Base-by-base conservation (phyloP, 345 rosid species). In the Dimocarpus longan region DNA sequence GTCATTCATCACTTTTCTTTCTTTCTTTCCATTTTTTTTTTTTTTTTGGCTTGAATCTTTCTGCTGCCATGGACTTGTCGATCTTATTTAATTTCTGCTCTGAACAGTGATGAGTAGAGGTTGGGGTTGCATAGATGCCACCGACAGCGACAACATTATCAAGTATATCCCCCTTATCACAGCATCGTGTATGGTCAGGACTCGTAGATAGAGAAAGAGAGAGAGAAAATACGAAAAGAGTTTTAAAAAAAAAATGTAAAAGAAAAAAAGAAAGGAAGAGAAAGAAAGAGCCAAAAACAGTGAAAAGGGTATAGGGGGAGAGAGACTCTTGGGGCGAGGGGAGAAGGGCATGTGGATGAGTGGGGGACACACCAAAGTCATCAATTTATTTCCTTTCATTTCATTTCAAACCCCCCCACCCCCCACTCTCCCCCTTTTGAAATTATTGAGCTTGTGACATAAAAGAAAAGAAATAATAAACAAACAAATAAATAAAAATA, bases 311-410 rank as follows among this genome's bases (percentile, higher is more conserved):
- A 21, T 21, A 9, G 5, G 22, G 5, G 22, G 92, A 87, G 82
- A 80, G 82, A 76, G 89, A 88, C 87, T 80, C 82, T 40, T 82
- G 81, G 85, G 86, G 85, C 80, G 68, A 48, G 87, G 89, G 90
- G 89, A 88, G 72, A 86, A 83, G 76, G 91, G 90, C 93, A 90
- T 88, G 86, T 90, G 91, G 88, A 88, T 85, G 86, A 78, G 89
- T 90, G 88, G 91, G 93, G 91, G 86, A 84, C 93, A 85, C 87
- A 66, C 85, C 86, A 76, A 83, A 84, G 2, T 3, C 37, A 32
- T 32, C 84, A 4, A 26, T 26, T 42, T 79, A 64, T 80, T 46
- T 46, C 80, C 75, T 43, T 81, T 52, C 57, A 79, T 59, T 59
- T 59, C 24, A 59, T 59, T 59, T n/a, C 64, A 21, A 59, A n/a